Base-by-base conservation (phyloP, 306 rosid species). In the Malus fusca region DNA sequence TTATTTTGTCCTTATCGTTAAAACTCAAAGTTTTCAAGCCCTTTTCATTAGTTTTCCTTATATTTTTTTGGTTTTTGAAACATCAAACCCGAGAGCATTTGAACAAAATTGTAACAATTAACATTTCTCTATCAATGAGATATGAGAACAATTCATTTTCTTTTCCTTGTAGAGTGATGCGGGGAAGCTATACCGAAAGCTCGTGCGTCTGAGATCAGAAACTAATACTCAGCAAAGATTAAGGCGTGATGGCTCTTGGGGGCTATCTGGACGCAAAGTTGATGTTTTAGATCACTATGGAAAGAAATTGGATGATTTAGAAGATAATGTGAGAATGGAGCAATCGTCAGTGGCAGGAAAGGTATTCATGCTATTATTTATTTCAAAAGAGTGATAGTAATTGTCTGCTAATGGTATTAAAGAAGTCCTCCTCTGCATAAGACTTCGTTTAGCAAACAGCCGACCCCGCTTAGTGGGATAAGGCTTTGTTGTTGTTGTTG, bases 271-370 rank as follows among this genome's bases (percentile, higher is more conserved):
- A 68, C 82, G 56, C 5, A 90, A 83, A 81, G 86, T 81, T 77
- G 83, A 84, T 82, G 11, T 26, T 68, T 15, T 86, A 67, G 90
- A 86, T 82, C 84, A 81, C 76, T 88, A 79, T 67, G 91, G 88
- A 81, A 86, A 80, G 84, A 86, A 87, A 69, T 72, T 93, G 88
- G 90, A 82, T 69, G 82, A 82, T 68, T 26, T 90, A 78, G 91
- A 90, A 84, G 88, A 89, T 82, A 84, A 80, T 67, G 76, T 89
- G 79, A 89, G 95, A 85, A 75, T 33, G 80, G 98, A 93, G 83
- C 89, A 87, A 73, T 79, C 96, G 51, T 87, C 87, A 2, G 72
- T 76, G 75, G 80, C 83, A 68, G 83, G 82, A 64, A 90, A 88
- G 96, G 98, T 90, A 79, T 77, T 64, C 63, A 8, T 72, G 33